phyloP scores from a whole-genome alignment of 73 alveolate genomes.

The Paramecium bursaria region DNA sequence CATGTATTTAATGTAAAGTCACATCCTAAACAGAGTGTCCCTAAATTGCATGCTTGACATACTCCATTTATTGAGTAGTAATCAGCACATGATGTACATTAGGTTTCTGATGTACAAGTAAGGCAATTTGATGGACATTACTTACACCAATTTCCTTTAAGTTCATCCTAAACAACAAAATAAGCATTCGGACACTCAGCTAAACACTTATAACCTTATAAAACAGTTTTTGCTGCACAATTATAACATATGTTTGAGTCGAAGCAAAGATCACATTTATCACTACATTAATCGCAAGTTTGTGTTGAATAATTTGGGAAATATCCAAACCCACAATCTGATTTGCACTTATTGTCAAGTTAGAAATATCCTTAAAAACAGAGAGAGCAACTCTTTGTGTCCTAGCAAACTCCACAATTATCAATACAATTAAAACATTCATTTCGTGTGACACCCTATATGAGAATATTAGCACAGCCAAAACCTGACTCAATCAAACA shows the following conservation, averaged over 20 bases:
- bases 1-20: constrained; percentile 11
- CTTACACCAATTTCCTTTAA: constrained; percentile 55
- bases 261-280: constrained; percentile 3
- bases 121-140: constrained; percentile 30
- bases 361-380: constrained; percentile 19
- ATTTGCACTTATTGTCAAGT: not conserved
- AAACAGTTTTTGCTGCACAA: not conserved
- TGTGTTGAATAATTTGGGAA: not conserved
- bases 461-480: constrained; percentile 35
- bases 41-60: constrained; percentile 28
- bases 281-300: constrained; percentile 5
- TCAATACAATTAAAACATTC: constrained; percentile 33
- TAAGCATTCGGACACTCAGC: constrained; percentile 24
- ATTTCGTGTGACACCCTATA: constrained; percentile 1
- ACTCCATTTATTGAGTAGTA: constrained; percentile 23
- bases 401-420: constrained; percentile 50
- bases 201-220: constrained; percentile 23
- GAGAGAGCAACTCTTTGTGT: not conserved
- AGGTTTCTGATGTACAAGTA: constrained; percentile 10
- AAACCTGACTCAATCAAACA: constrained; percentile 68
- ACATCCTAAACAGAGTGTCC: constrained; percentile 25
- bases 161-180: constrained; percentile 15
- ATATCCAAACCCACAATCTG: constrained; percentile 11
- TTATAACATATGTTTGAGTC: not conserved
- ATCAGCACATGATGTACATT: constrained; percentile 37